Base-by-base conservation (phyloP, 2,329 filamentous ascomycete species). In the Xylariales sp. region DNA sequence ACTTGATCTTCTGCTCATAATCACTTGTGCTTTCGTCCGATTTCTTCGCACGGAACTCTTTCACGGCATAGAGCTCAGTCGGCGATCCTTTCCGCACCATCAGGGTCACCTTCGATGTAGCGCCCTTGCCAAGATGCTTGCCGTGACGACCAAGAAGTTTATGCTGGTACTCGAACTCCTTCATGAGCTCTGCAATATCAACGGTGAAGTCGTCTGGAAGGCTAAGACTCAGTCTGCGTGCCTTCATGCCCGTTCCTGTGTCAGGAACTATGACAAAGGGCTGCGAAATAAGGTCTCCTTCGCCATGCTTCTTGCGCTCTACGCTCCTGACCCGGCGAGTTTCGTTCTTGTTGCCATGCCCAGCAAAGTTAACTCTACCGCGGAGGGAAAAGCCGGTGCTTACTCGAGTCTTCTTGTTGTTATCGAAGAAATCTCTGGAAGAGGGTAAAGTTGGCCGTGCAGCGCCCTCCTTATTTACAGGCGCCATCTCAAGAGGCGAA, bases 1-100 rank as follows among this genome's bases (percentile, higher is more conserved):
- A 90, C 61, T 91, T 94, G 67, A 95, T 86, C 69, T 94, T 93
- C 62, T 88, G 83, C 48, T 86, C 77, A 59, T 94, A 94, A 35
- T 93, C 86, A 20, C 79, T 74, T 44, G 77, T 69, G 8, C 76
- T 80, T 56, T 95, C 88, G 28, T 74, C 71, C 23, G 74, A 71
- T 24, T 80, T 80, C 59, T 85, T 85, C 47, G 78, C 76, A 10
- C 88, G 80, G 59, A 94, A 95, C 54, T 93, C 86, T 65, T 95
- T 95, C 50, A 94, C 88, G 0, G 89, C 89, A 48, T 84, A 90
- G 6, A 88, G 63, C 52, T 88, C 81, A 27, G 69, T 70, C 5
- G 72, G 65, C 41, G 66, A 74, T 21, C 80, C 81, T 57, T 83
- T 88, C 45, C 82, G 76, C 40, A 71, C 72, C 85, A 95, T 93